phyloP scores from a whole-genome alignment of 495 filamentous ascomycete genomes.

The Penicillium canariense region DNA sequence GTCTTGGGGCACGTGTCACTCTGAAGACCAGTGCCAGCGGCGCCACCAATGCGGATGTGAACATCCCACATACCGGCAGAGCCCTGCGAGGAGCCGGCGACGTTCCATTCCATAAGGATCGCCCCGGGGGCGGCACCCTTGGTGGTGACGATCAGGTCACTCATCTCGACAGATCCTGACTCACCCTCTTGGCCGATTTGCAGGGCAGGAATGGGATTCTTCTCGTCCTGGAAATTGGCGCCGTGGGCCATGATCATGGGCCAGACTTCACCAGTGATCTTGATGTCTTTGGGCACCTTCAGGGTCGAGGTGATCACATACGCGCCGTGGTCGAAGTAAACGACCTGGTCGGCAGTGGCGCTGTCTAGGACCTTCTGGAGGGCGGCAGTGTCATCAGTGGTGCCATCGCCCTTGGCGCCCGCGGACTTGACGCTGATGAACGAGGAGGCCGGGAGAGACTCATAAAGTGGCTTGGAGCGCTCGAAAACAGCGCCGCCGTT shows the following conservation, averaged over 20 bases:
- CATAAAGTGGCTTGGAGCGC: constrained; percentile 67
- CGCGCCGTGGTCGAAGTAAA: constrained; percentile 90
- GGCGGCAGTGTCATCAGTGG: constrained; percentile 56
- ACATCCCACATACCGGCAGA: constrained; percentile 86
- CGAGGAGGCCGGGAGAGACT: constrained; percentile 39
- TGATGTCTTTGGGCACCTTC: constrained; percentile 62
- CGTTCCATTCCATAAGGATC: constrained; percentile 89
- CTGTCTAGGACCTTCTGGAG: constrained; percentile 72
- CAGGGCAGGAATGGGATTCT: constrained; percentile 60
- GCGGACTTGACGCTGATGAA: constrained; percentile 71
- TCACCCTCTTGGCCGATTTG: constrained; percentile 80
- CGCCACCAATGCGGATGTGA: constrained; percentile 81
- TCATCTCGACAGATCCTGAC: constrained; percentile 75
- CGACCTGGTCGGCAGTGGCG: constrained; percentile 56
- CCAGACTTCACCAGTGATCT: constrained; percentile 89
- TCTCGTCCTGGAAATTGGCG: constrained; percentile 63
- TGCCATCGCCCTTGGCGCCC: constrained; percentile 78
- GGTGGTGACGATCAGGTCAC: constrained; percentile 62
- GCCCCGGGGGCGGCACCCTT: constrained; percentile 78
- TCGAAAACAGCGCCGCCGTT: constrained; percentile 57
- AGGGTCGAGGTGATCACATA: constrained; percentile 85
- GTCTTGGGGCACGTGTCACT: constrained; percentile 66
- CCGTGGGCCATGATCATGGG: constrained; percentile 84
- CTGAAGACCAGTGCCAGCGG: constrained; percentile 77
- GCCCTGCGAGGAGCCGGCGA: constrained; percentile 63